phyloP scores from a whole-genome alignment of 176 grass and related monocot species.

The Oryza meyeriana region DNA sequence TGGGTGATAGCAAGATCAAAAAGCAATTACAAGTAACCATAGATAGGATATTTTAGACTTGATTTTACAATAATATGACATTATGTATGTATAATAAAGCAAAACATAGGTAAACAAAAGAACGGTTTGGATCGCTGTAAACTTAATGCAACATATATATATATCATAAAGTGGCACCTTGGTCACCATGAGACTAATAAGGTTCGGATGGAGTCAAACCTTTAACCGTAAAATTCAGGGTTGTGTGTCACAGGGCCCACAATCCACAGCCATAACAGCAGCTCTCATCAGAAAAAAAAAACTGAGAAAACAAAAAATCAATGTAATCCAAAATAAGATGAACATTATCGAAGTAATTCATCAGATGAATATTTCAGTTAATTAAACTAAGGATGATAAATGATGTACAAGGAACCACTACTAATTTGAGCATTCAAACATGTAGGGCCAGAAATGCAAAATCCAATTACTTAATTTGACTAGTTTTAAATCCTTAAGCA shows the following conservation, averaged over 20 bases:
- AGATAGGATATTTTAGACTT: neutral
- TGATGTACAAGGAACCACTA: neutral
- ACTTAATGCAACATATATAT: neutral
- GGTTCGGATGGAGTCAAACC: neutral
- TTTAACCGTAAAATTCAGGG: neutral
- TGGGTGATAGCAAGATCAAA: neutral
- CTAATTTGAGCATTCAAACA: neutral
- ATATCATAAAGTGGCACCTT: neutral
- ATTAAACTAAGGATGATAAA: neutral
- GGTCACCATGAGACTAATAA: neutral
- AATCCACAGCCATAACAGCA: neutral
- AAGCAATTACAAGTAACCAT: neutral
- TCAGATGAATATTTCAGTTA: neutral
- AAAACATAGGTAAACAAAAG: neutral
- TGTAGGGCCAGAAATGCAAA: neutral
- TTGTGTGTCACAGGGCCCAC: neutral
- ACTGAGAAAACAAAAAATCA: neutral
- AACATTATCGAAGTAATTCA: neutral
- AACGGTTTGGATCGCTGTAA: neutral
- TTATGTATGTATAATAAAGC: neutral
- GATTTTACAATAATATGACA: neutral
- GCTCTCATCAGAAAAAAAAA: neutral
- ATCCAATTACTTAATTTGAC: neutral
- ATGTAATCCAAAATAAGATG: neutral
- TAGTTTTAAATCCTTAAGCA: neutral